Evolutionary conservation across 192 early-diverging fungal genomes (phyloP).

Genomic region (Diversispora epigaea): DNA sequence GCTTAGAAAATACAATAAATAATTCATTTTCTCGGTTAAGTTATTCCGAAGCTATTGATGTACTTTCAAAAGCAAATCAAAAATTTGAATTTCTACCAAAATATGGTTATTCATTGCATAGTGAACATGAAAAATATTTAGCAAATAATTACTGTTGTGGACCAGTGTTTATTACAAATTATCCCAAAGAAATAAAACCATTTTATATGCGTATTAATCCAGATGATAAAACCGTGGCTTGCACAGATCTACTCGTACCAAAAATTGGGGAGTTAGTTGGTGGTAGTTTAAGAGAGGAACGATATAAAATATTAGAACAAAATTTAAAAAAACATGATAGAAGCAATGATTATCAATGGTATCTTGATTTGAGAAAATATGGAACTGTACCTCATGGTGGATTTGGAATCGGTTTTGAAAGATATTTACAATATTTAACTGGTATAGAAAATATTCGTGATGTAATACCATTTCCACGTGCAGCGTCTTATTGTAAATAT

Average conservation of each 20-base stretch:
- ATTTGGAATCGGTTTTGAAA: slow-evolving; percentile 88
- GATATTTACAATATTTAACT: slow-evolving; percentile 74
- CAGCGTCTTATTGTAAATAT: slow-evolving; percentile 51
- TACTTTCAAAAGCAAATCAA: slow-evolving; percentile 56
- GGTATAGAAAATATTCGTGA: slow-evolving; percentile 81
- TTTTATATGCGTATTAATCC: slow-evolving; percentile 79
- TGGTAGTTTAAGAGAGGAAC: slow-evolving; percentile 80
- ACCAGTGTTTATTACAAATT: slow-evolving; percentile 92
- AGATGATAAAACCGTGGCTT: slow-evolving; percentile 68
- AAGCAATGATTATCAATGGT: slow-evolving; percentile 76
- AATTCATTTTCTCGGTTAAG: slow-evolving; percentile 69
- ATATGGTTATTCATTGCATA: slow-evolving; percentile 72
- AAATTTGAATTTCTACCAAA: slow-evolving; percentile 63
- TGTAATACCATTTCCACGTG: slow-evolving; percentile 58
- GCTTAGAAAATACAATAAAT: slow-evolving; percentile 41
- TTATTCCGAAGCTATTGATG: slow-evolving; percentile 77
- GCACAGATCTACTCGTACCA: slow-evolving; percentile 82
- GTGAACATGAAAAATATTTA: slow-evolving; percentile 85
- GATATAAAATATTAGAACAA: slow-evolving; percentile 51
- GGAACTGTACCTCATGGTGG: slow-evolving; percentile 87
- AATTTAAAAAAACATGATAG: slow-evolving; percentile 52
- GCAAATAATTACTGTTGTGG: slow-evolving; percentile 60
- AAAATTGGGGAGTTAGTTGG: slow-evolving; percentile 83
- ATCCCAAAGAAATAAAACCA: slow-evolving; percentile 75
- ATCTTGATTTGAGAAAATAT: slow-evolving; percentile 77